Evolutionary conservation across 1,284 basidiomycete genomes (phyloP).

Genomic region (Trametes pubescens): DNA sequence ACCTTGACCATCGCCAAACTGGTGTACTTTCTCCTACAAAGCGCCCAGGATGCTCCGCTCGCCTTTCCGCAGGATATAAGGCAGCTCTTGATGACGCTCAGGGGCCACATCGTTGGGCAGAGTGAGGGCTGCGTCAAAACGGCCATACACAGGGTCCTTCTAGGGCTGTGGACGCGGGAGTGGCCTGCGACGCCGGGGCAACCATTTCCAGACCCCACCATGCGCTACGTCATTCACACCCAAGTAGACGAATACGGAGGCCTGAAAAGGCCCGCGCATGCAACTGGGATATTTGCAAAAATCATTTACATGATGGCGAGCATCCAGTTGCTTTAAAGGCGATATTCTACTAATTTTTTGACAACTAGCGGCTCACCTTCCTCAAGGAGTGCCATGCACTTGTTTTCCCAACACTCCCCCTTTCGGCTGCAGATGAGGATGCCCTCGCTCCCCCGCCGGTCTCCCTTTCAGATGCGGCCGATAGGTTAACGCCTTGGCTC

Average conservation of each 20-base stretch:
- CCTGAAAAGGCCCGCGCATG: constrained; percentile 11
- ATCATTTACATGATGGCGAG: constrained; percentile 14
- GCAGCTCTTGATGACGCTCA: neutral
- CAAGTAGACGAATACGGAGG: constrained; percentile 6
- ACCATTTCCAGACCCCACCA: constrained; percentile 12
- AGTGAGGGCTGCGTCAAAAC: neutral
- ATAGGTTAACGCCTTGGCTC: too few relatives aligned
- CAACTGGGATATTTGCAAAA: constrained; percentile 16
- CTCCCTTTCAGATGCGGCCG: too few relatives aligned
- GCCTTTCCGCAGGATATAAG: neutral
- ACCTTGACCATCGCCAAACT: neutral
- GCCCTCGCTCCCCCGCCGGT: neutral
- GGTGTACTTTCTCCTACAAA: constrained; percentile 4
- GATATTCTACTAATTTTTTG: neutral
- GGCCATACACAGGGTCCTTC: constrained; percentile 6
- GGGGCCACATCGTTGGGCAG: neutral
- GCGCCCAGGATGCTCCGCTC: neutral
- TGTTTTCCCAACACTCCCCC: neutral
- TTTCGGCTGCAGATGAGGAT: neutral
- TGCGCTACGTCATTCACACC: constrained; percentile 13
- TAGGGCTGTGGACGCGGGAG: neutral
- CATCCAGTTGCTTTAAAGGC: neutral
- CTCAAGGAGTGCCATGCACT: constrained; percentile 1
- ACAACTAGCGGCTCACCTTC: constrained; percentile 2
- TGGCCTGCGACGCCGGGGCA: neutral